phyloP scores from a whole-genome alignment of 2,329 filamentous ascomycete genomes.

The Davidsoniella virescens region DNA sequence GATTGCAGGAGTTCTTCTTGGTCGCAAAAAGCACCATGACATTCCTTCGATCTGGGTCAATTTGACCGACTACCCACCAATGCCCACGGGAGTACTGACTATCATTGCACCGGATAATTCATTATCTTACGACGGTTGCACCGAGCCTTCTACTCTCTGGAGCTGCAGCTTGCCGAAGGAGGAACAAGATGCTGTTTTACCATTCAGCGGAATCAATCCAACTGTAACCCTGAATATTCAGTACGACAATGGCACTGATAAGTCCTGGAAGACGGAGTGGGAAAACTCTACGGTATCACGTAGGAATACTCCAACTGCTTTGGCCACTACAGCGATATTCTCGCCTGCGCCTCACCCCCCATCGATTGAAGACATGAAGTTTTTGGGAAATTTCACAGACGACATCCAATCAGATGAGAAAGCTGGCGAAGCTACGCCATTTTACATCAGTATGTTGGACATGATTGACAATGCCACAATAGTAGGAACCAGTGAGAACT shows the following conservation, averaged over 20 bases:
- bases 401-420: slow-evolving; percentile 48
- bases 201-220: slow-evolving; percentile 52
- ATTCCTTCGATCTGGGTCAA: slow-evolving; percentile 55
- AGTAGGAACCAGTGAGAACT: slow-evolving; percentile 18
- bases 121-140: slow-evolving; percentile 49
- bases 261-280: slow-evolving; percentile 25
- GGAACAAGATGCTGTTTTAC: slow-evolving; percentile 45
- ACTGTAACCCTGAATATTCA: slow-evolving; percentile 69
- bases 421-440: slow-evolving; percentile 73
- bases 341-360: slow-evolving; percentile 40
- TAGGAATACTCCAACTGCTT: background rate
- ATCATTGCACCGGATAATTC: slow-evolving; percentile 57
- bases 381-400: slow-evolving; percentile 78
- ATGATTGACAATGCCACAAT: slow-evolving; percentile 24
- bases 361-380: slow-evolving; percentile 53
- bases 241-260: slow-evolving; percentile 43
- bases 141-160: slow-evolving; percentile 61
- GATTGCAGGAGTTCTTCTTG: slow-evolving; percentile 34
- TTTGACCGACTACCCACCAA: slow-evolving; percentile 68
- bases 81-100: slow-evolving; percentile 69
- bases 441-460: slow-evolving; percentile 61
- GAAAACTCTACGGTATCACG: slow-evolving; percentile 20
- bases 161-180: slow-evolving; percentile 74
- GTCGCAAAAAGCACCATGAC: background rate
- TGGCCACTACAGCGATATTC: background rate